Evolutionary conservation across 225 moss, liverwort and hornwort genomes (phyloP), one percentile per base, ranked within the genome.

Genomic region (Climacium dendroides): DNA sequence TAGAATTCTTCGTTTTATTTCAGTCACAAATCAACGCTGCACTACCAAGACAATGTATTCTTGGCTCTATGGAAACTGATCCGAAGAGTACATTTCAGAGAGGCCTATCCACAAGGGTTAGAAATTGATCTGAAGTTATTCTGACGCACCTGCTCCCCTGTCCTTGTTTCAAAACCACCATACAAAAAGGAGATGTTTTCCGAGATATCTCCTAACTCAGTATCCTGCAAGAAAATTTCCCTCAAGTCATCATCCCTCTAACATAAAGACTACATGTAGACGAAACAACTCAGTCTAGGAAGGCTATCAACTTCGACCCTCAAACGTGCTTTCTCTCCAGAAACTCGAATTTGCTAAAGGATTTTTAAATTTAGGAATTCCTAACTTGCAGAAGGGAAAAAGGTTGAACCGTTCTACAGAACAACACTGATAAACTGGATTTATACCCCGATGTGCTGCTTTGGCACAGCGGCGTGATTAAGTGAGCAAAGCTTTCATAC

Each of bases 121-220:
- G 12, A 83, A 8, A 75, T 47, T 78, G 64, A 75, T 85, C 62
- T 69, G 47, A 88, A 79, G 39, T 82, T 52, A 71, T 26, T 87
- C 61, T 69, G 63, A 89, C 90, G 87, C 83, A 96, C 96, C 96
- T 96, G 98, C 88, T 98, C 98, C 85, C 96, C 95, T 76, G 96
- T 95, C 55, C 93, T 94, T 25, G 98, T 98, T 90, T 96, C 95
- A 83, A 98, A 98, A 74, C 98, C 98, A 82, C 98, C 98, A 82
- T 94, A 95, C 52, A 97, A 86, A 87, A 83, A 94, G 53, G 94
- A 88, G 45, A 98, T 85, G 81, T 95, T 91, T 37, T 72, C 83
- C 25, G 94, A 94, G 39, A 70, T 70, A 47, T 89, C 91, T 82
- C 86, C 90, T 52, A 91, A 90, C 48, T 89, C 87, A 52, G 89